A percentile compares a stretch with the other conserved stretches of the same genome.
These are phyloP conservation scores for Cochlearia excelsa DNA, from an alignment of 345 rosid species.

Conservation along the genomic window DNA sequence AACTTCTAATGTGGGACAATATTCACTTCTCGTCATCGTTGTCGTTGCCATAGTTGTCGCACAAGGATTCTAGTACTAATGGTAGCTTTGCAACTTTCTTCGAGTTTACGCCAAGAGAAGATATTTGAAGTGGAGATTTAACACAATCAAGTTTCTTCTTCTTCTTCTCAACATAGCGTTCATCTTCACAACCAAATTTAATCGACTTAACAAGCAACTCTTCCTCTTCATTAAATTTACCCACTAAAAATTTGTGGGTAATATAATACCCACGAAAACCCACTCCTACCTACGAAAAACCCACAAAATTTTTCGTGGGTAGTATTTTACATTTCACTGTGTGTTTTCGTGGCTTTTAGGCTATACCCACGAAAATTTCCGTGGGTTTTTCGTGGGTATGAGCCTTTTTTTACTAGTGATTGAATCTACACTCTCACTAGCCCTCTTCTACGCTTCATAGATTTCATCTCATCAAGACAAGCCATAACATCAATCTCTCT, in stretches of 20 bases:
- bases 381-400: no score
- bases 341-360: no score
- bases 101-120: slow-evolving; percentile 36
- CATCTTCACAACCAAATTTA: slow-evolving; percentile 43
- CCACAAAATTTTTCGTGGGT: no score
- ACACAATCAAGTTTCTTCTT: slow-evolving; percentile 27
- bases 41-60: slow-evolving; percentile 42
- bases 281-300: no score
- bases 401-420: slow-evolving; percentile 38
- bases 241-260: no score
- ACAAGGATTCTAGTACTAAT: slow-evolving; percentile 45
- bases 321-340: no score
- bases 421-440: slow-evolving; percentile 69
- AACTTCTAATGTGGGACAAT: no score
- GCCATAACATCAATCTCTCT: slow-evolving; percentile 82
- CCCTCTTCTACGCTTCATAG: slow-evolving; percentile 74
- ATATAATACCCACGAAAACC: no score
- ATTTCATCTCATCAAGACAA: slow-evolving; percentile 72
- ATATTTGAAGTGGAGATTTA: slow-evolving; percentile 19
- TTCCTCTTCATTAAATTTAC: slow-evolving; percentile 37
- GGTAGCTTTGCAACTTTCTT: slow-evolving; percentile 40
- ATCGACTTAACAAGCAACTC: slow-evolving; percentile 52
- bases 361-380: no score
- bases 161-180: slow-evolving; percentile 43
- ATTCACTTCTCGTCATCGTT: slow-evolving; percentile 39